A percentile compares a stretch with the other conserved stretches of the same genome.
These are phyloP conservation scores for Picea glauca DNA, from an alignment of 75 land plant species.

Conservation along the genomic window DNA sequence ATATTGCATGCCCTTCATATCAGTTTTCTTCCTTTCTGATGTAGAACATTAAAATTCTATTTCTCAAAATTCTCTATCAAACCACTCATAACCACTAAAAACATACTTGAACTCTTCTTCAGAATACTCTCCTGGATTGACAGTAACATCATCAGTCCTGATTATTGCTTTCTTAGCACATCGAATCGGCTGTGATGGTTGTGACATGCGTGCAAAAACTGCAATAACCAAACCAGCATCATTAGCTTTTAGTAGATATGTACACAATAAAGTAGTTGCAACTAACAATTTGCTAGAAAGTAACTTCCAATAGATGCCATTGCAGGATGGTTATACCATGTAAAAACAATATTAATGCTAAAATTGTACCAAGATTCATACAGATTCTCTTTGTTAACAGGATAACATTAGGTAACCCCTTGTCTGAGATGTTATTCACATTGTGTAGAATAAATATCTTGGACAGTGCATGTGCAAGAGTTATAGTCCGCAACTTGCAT, in stretches of 20 bases:
- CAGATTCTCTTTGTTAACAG: background rate
- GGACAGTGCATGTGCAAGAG: background rate
- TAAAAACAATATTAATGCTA: background rate
- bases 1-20: background rate
- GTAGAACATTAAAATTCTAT: background rate
- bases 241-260: too few species aligned
- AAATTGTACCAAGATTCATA: background rate
- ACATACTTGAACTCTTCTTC: conserved; percentile 29
- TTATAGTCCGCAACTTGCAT: too few species aligned
- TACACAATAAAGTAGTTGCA: background rate
- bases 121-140: conserved; percentile 22
- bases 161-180: conserved; percentile 54
- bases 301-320: background rate
- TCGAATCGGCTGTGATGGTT: conserved; percentile 54
- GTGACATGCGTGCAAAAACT: conserved; percentile 63
- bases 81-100: conserved; percentile 1
- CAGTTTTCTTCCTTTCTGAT: background rate
- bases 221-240: background rate
- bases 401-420: background rate
- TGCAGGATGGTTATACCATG: background rate
- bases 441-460: background rate
- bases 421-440: background rate
- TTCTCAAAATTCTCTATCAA: conserved; percentile 5
- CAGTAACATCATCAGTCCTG: conserved; percentile 31
- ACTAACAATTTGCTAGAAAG: background rate